phyloP scores from a whole-genome alignment of 208 protist genomes.

The Trypanosoma caninum region DNA sequence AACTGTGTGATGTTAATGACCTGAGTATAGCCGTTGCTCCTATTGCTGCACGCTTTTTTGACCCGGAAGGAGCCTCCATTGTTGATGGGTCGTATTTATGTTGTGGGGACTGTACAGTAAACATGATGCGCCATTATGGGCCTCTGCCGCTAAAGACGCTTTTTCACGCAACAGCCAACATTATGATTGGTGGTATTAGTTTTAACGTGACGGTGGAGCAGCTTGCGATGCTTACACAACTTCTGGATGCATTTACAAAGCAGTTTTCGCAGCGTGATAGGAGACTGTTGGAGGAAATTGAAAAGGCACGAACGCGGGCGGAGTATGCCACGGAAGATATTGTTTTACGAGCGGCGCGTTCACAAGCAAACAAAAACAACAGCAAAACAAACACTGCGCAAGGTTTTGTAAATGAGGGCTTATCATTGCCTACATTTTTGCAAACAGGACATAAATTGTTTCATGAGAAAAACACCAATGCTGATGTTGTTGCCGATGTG shows the following conservation, averaged over 20 bases:
- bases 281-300: constrained; percentile 46
- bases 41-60: constrained; percentile 33
- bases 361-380: background rate
- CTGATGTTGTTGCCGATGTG: background rate
- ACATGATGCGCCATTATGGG: constrained; percentile 69
- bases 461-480: background rate
- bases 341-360: background rate
- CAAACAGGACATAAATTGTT: background rate
- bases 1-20: constrained; percentile 62
- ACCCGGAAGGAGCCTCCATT: constrained; percentile 6
- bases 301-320: constrained; percentile 45
- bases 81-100: constrained; percentile 31
- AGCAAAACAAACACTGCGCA: too few species aligned
- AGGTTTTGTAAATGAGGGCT: background rate
- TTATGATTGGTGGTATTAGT: constrained; percentile 44
- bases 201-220: constrained; percentile 58
- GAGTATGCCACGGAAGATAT: constrained; percentile 60
- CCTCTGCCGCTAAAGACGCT: constrained; percentile 62
- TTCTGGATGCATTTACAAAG: constrained; percentile 32
- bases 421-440: background rate
- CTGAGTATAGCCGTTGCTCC: constrained; percentile 53
- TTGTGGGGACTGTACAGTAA: constrained; percentile 47
- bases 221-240: constrained; percentile 41
- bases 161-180: constrained; percentile 66
- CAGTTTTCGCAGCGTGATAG: constrained; percentile 62